Evolutionary conservation across 2,329 filamentous ascomycete genomes (phyloP), one percentile per base, ranked within the genome.

Genomic region (Fusarium albidum): DNA sequence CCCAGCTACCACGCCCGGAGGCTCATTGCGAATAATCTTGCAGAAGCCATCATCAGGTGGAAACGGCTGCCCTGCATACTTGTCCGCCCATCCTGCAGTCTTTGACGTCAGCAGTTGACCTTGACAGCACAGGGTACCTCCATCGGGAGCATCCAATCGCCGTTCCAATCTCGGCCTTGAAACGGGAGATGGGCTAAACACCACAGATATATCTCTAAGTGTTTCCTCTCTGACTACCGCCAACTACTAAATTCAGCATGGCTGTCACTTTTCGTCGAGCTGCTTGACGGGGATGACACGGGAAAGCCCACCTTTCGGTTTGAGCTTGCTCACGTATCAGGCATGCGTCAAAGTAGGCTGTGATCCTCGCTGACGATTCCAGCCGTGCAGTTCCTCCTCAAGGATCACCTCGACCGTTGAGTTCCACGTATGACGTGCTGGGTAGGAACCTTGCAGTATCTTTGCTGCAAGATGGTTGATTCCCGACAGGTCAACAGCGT

Each of bases 331-430:
- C 21, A 21, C 21, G 7, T 21, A 4, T 21, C 21, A 21, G 21
- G 21, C 7, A 21, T 21, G 21, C 7, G 7, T 7, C 21, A 21
- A 21, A 21, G 21, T 7, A 21, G 21, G 5, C 7, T 21, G 4
- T 21, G 5, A 21, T 21, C 21, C 21, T 21, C 21, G 21, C 21
- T 21, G 7, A 32, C 41, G 5, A 55, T 60, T 14, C 43, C 44
- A 11, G 65, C 68, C 9, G 71, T 73, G 29, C 71, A 73, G 45
- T 73, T 73, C 53, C 59, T 79, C 33, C 54, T 79, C n/a, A 73
- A 77, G 44, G 74, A 78, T 51, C 75, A 77, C 58, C 64, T 78
- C 3, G 74, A 77, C 58, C 64, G 73, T 69, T 73, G 15, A 74
- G 68, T 47, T 69, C 63, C 18, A 71, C 70, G 15, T 77, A 77